Conservation (phyloP, 441 rosid genomes). For the Gossypium trilobum region DNA sequence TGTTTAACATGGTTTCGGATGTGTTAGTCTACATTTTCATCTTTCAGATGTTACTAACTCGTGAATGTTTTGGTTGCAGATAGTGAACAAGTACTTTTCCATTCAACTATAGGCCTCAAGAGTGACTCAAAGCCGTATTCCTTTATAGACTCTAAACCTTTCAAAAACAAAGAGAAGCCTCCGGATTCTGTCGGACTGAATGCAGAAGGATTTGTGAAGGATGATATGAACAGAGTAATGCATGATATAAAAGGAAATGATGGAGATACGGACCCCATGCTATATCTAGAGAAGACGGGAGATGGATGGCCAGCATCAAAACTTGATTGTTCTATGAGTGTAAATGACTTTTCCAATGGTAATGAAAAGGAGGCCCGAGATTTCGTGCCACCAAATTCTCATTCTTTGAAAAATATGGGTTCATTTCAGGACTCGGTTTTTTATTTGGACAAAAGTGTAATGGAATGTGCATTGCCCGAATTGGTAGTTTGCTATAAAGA, state of each 20-base stretch:
- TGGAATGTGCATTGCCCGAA: conserved; percentile 51
- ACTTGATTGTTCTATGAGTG: conserved; percentile 20
- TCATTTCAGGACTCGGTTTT: conserved; percentile 31
- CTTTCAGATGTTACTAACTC: background rate
- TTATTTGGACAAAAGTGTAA: conserved; percentile 47
- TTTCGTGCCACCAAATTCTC: conserved; percentile 14
- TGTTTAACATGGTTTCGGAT: background rate
- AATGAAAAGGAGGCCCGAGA: conserved; percentile 18
- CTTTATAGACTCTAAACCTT: conserved; percentile 19
- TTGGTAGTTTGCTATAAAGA: conserved; percentile 57
- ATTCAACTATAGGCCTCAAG: conserved; percentile 26
- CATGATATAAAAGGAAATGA: conserved; percentile 23
- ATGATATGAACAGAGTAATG: conserved; percentile 17
- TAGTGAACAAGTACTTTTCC: conserved; percentile 30
- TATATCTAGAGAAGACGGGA: conserved; percentile 20
- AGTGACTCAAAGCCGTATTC: conserved; percentile 13
- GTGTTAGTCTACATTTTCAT: background rate
- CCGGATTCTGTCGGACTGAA: conserved; percentile 25
- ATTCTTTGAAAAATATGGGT: conserved; percentile 18
- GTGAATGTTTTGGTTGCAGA: conserved; percentile 31
- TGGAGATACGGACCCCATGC: conserved; percentile 17
- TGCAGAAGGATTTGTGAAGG: conserved; percentile 27
- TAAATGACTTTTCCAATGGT: conserved; percentile 15
- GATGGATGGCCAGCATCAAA: conserved; percentile 24
- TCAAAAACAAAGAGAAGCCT: conserved; percentile 28